These are phyloP conservation scores for Xylariaceae sp. DNA, from an alignment of 2,329 filamentous ascomycete genomes.

Conservation along the genomic window DNA sequence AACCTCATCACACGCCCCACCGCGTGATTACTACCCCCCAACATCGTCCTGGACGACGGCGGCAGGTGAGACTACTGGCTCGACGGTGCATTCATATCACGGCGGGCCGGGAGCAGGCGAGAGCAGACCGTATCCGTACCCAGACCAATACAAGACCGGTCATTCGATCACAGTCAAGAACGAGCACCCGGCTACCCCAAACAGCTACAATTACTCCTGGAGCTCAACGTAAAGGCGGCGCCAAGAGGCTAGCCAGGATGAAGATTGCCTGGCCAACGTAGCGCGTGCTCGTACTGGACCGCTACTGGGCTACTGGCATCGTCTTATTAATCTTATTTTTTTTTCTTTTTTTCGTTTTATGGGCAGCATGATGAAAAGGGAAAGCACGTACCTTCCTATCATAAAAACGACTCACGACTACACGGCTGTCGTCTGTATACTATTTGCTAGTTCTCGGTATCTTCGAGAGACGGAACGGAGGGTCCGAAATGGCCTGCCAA, in stretches of 20 bases:
- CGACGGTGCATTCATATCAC: conserved; percentile 40
- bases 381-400: background rate
- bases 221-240: conserved; percentile 38
- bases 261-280: background rate
- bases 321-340: too few relatives aligned
- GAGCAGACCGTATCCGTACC: conserved; percentile 44
- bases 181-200: conserved; percentile 34
- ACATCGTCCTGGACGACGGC: conserved; percentile 47
- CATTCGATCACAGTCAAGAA: conserved; percentile 31
- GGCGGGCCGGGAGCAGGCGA: conserved; percentile 34
- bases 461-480: conserved; percentile 5
- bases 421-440: conserved; percentile 17
- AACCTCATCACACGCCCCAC: conserved; percentile 24
- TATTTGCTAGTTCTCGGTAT: conserved; percentile 10
- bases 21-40: conserved; percentile 51
- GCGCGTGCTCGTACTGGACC: too few relatives aligned
- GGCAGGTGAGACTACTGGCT: conserved; percentile 39
- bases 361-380: too few relatives aligned
- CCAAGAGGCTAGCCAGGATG: background rate
- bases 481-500: conserved; percentile 1
- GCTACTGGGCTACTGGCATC: too few relatives aligned
- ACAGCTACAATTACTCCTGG: conserved; percentile 53
- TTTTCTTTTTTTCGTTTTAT: too few relatives aligned
- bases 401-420: background rate
- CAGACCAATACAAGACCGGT: conserved; percentile 43